Percentiles rank a stretch among this genome's conserved stretches.
Conservation (phyloP, 805 yeast genomes). For the Scheffersomyces spartinae region DNA sequence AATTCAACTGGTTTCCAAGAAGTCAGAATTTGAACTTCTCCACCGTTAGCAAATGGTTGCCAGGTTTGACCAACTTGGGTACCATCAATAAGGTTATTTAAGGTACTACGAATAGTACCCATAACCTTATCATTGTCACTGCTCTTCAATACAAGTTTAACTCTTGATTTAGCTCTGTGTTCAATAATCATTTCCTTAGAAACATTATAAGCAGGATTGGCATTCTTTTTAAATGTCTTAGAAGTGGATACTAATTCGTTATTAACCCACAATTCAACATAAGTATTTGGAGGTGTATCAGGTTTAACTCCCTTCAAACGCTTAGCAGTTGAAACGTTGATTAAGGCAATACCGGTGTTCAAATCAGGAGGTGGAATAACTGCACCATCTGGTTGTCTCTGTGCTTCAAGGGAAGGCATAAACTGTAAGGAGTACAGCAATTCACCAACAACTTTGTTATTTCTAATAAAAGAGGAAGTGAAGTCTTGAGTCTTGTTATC, state of each 20-base stretch:
- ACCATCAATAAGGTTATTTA: slow-evolving; percentile 63
- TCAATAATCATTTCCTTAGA: slow-evolving; percentile 56
- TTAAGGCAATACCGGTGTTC: slow-evolving; percentile 81
- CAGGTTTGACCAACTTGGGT: slow-evolving; percentile 68
- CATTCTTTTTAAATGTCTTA: slow-evolving; percentile 43
- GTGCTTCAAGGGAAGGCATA: slow-evolving; percentile 61
- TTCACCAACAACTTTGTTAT: slow-evolving; percentile 75
- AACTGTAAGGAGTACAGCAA: slow-evolving; percentile 59
- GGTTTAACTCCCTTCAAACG: slow-evolving; percentile 40
- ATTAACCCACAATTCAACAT: slow-evolving; percentile 60
- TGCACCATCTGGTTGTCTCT: slow-evolving; percentile 67
- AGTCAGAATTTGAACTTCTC: slow-evolving; percentile 60
- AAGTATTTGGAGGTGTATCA: slow-evolving; percentile 37
- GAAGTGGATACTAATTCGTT: slow-evolving; percentile 51
- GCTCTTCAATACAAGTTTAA: slow-evolving; percentile 57
- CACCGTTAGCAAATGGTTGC: slow-evolving; percentile 65
- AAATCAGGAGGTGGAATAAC: slow-evolving; percentile 79
- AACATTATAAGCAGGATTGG: slow-evolving; percentile 56
- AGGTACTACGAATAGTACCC: slow-evolving; percentile 46
- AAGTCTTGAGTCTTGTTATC: slow-evolving; percentile 37
- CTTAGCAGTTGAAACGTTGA: slow-evolving; percentile 58
- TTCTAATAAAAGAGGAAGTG: slow-evolving; percentile 54
- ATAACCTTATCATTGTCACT: slow-evolving; percentile 43
- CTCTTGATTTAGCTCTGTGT: slow-evolving; percentile 60
- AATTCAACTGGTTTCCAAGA: slow-evolving; percentile 82